Conservation (phyloP, 169 alveolate genomes). For the Plasmodium inui region DNA sequence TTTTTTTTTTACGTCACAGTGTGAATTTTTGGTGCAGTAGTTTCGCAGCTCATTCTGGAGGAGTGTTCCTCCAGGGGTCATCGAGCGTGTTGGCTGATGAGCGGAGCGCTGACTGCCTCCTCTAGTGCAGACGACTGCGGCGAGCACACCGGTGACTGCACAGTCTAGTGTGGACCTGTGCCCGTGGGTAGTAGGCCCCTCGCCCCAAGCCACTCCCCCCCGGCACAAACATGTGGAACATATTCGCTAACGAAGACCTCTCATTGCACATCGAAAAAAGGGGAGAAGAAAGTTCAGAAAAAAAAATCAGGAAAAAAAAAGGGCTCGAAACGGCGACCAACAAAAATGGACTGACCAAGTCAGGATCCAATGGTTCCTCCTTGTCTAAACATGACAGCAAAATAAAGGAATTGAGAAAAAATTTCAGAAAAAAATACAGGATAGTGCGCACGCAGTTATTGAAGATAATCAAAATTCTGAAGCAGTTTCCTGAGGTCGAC, state of each 20-base stretch:
- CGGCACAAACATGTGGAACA: slow-evolving; percentile 45
- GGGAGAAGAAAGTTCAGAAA: slow-evolving; percentile 29
- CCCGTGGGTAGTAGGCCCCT: neutral
- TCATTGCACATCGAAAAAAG: slow-evolving; percentile 23
- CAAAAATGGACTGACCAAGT: slow-evolving; percentile 1
- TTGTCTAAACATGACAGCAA: slow-evolving; percentile 22
- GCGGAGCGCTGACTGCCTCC: no score
- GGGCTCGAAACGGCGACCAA: neutral
- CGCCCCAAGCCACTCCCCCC: neutral
- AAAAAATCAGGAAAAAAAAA: slow-evolving; percentile 4
- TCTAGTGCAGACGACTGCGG: no score
- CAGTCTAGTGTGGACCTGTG: neutral
- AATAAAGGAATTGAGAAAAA: slow-evolving; percentile 31
- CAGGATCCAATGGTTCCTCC: slow-evolving; percentile 9
- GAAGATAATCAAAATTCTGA: slow-evolving; percentile 38
- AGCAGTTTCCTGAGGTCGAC: slow-evolving; percentile 39
- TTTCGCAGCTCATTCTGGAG: neutral
- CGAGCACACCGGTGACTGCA: neutral
- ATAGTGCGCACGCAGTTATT: slow-evolving; percentile 51
- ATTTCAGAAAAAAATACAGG: slow-evolving; percentile 51
- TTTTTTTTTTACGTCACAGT: neutral
- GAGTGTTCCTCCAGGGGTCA: neutral
- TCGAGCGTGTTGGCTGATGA: neutral
- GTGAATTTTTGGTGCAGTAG: neutral
- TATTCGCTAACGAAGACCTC: slow-evolving; percentile 53